These are phyloP conservation scores for Lactifluus echinatus DNA, from an alignment of 768 basidiomycete genomes.

Conservation along the genomic window DNA sequence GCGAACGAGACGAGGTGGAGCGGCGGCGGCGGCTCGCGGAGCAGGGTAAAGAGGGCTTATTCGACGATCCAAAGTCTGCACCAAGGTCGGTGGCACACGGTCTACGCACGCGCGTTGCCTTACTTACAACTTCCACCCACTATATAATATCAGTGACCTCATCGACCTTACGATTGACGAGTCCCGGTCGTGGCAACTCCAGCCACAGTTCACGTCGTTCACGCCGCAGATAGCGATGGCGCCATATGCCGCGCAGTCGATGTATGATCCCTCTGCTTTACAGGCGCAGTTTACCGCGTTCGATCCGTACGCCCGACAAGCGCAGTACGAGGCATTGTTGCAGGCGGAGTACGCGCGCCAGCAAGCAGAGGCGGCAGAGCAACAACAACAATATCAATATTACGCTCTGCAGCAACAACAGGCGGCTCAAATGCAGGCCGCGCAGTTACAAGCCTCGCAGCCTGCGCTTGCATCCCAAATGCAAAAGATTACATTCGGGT, in stretches of 20 bases:
- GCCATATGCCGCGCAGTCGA: not conserved
- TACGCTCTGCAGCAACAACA: too few relatives aligned
- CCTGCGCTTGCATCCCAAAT: not conserved
- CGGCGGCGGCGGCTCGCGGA: conserved; percentile 54
- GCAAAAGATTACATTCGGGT: conserved; percentile 46
- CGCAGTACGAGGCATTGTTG: conserved; percentile 75
- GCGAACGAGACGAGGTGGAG: conserved; percentile 79
- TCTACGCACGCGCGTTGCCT: conserved; percentile 38
- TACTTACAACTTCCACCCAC: conserved; percentile 3
- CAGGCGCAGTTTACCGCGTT: conserved; percentile 57
- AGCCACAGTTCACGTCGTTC: conserved; percentile 21
- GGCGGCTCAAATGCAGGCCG: conserved; percentile 47
- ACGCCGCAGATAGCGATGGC: conserved; percentile 13
- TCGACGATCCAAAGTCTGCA: conserved; percentile 58
- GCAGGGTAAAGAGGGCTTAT: conserved; percentile 64
- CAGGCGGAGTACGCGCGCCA: conserved; percentile 65
- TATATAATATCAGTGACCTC: conserved; percentile 2
- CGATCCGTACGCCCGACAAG: conserved; percentile 85
- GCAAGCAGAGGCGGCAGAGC: conserved; percentile 38
- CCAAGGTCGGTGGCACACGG: conserved; percentile 37
- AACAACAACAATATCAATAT: conserved; percentile 35
- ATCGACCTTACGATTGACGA: conserved; percentile 16
- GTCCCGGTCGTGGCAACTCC: conserved; percentile 21
- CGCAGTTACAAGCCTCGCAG: conserved; percentile 23
- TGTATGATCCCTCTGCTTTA: conserved; percentile 13